These are phyloP conservation scores for Chalciporus piperatus DNA, from an alignment of 768 basidiomycete species.

Conservation along the genomic window DNA sequence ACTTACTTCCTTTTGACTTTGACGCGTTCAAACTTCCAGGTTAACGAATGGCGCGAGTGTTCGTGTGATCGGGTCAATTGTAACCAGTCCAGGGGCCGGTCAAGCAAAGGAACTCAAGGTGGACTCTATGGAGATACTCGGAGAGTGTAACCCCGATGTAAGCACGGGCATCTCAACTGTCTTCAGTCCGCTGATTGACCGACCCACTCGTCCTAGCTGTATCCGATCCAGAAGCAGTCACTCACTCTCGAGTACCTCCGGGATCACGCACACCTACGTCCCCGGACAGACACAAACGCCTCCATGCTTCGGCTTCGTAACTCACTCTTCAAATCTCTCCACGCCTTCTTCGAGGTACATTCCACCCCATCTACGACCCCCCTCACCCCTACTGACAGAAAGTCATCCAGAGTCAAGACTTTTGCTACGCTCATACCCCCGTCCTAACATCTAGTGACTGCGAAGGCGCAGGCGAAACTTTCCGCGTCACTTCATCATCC, in stretches of 20 bases:
- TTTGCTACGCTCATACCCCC: conserved; percentile 78
- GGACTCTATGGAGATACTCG: conserved; percentile 45
- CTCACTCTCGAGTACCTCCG: conserved; percentile 78
- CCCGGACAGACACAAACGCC: conserved; percentile 68
- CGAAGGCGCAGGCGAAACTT: conserved; percentile 94
- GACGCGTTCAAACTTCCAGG: conserved; percentile 25
- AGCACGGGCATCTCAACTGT: conserved; percentile 2
- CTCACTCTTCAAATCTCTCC: conserved; percentile 51
- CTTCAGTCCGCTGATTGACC: conserved; percentile 5
- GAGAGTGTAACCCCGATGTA: conserved; percentile 60
- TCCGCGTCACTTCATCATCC: conserved; percentile 54
- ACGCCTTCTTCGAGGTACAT: conserved; percentile 71
- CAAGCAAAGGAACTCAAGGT: conserved; percentile 55
- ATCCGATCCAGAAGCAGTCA: conserved; percentile 90
- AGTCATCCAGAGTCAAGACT: conserved; percentile 62
- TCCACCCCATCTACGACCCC: not conserved
- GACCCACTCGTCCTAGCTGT: conserved; percentile 45
- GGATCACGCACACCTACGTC: conserved; percentile 84
- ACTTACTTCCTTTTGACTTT: not conserved
- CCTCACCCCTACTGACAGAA: no score
- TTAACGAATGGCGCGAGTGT: conserved; percentile 57
- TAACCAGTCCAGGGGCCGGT: conserved; percentile 44
- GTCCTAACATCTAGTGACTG: conserved; percentile 90
- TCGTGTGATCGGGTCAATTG: conserved; percentile 44
- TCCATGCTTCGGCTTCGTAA: conserved; percentile 77